Evolutionary conservation across 2,329 filamentous ascomycete genomes (phyloP), one percentile per base, ranked within the genome.

Genomic region (Alternaria postmessia): DNA sequence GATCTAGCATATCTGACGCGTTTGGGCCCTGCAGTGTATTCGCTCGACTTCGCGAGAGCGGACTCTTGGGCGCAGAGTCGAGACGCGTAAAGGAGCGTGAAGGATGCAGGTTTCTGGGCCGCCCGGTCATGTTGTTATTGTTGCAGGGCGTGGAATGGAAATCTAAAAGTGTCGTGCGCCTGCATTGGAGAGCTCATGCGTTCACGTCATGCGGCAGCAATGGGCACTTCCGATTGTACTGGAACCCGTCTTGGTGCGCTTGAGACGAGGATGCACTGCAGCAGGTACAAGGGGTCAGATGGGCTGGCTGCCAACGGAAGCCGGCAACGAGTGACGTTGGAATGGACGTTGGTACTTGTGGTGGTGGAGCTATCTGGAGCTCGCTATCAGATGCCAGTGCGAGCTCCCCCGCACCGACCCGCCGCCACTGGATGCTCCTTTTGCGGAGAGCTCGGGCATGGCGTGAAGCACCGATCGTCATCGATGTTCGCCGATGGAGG

Each of bases 81-180:
- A 85, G 78, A 24, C 83, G 81, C 6, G 80, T 82, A 69, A 86
- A 86, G 32, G 83, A 85, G 46, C 79, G 76, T 39, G 82, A 80
- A 47, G 78, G 68, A 46, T 82, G 80, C 20, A 82, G 71, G 43
- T 77, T 68, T 47, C 70, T 73, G 7, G 79, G 75, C 54, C 72
- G 67, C 39, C 67, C 72, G 39, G 74, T 63, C 72, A 78, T 77
- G 53, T 34, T 57, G 57, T 11, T 61, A 24, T 64, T 51, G 61
- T 59, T 59, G 56, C 42, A 56, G 24, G 30, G 28, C 43, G 42
- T 48, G 47, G 20, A 43, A 59, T 61, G 59, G 46, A 52, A 63
- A 26, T 59, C 56, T 49, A 51, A 39, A 47, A 42, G 56, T 57
- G 66, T 71, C 68, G 70, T 63, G 69, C 70, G 70, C 64, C 59